These are phyloP conservation scores for Infundibulicybe gibba DNA, from an alignment of 768 basidiomycete genomes.

Conservation along the genomic window DNA sequence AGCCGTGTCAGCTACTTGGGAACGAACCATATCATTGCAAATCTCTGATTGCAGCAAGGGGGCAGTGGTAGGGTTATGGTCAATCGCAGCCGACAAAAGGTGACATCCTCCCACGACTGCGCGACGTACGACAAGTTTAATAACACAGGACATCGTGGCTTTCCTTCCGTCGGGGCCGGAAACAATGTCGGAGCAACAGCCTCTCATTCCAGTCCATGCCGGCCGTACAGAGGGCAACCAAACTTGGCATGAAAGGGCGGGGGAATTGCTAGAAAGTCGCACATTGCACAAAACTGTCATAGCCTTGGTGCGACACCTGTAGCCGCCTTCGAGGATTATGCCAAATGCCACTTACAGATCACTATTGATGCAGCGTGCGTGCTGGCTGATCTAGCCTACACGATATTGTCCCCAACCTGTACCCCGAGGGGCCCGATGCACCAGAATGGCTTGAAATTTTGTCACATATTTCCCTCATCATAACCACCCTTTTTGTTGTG, in stretches of 20 bases:
- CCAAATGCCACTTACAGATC: conserved; percentile 33
- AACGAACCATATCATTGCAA: too few relatives aligned
- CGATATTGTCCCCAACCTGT: conserved; percentile 57
- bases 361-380: conserved; percentile 65
- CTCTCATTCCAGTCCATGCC: conserved; percentile 31
- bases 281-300: conserved; percentile 56
- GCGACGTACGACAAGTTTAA: neutral
- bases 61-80: too few relatives aligned
- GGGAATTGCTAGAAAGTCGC: conserved; percentile 47
- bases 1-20: too few relatives aligned
- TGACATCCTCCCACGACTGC: too few relatives aligned
- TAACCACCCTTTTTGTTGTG: conserved; percentile 69
- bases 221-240: conserved; percentile 1
- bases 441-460: conserved; percentile 65
- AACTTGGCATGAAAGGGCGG: conserved; percentile 32
- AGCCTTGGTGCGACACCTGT: conserved; percentile 41
- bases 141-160: neutral
- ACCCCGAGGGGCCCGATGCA: conserved; percentile 32
- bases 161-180: conserved; percentile 5
- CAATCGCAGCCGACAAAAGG: too few relatives aligned
- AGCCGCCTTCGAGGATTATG: neutral
- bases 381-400: conserved; percentile 68
- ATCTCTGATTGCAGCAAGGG: too few relatives aligned
- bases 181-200: conserved; percentile 43
- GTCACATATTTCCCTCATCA: conserved; percentile 57